phyloP scores from a whole-genome alignment of 73 alveolate species.

The Paramecium tetraurelia region DNA sequence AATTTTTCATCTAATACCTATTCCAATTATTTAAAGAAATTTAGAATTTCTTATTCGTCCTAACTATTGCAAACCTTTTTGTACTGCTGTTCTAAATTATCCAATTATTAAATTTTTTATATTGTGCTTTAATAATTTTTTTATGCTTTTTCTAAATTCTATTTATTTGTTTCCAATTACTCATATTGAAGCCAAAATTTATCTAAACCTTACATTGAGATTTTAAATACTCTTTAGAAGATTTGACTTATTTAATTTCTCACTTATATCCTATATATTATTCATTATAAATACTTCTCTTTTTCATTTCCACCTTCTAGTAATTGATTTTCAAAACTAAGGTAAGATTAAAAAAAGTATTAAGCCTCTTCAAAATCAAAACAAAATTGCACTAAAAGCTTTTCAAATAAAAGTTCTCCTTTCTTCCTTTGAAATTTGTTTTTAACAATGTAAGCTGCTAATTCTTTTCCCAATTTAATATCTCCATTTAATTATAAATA shows the following conservation, averaged over 20 bases:
- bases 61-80: not conserved
- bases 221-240: not conserved
- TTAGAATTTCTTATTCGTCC: not conserved
- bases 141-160: not conserved
- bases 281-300: not conserved
- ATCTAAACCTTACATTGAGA: not conserved
- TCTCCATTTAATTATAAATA: not conserved
- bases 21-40: not conserved
- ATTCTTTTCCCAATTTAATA: not conserved
- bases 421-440: not conserved
- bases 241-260: not conserved
- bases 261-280: not conserved
- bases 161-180: not conserved
- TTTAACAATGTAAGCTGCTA: not conserved
- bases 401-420: conserved; percentile 8
- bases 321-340: not conserved
- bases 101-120: not conserved
- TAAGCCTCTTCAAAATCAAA: not conserved
- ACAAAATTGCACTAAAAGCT: not conserved
- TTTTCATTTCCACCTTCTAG: not conserved
- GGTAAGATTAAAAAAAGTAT: not conserved
- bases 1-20: not conserved
- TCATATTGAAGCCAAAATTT: not conserved
- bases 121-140: not conserved
- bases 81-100: not conserved